phyloP scores from a whole-genome alignment of 345 rosid species.

The Eucalyptus cloeziana region DNA sequence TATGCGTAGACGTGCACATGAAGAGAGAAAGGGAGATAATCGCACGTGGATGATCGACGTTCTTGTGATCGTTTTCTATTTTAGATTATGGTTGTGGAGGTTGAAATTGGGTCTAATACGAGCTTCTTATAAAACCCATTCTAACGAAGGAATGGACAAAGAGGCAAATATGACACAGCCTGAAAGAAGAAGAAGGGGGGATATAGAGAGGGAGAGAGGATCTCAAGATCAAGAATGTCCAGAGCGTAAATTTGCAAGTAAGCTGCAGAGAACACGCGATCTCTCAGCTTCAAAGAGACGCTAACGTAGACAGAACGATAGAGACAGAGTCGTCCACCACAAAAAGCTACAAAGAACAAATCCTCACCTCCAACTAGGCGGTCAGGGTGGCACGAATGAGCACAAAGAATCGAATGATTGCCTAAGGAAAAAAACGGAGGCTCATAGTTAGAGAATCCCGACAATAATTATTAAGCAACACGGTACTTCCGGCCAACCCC shows the following conservation, averaged over 20 bases:
- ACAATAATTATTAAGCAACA: neutral
- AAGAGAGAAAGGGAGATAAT: neutral
- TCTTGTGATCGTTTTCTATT: neutral
- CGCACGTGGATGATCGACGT: neutral
- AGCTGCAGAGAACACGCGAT: neutral
- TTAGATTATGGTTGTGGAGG: neutral
- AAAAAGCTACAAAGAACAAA: neutral
- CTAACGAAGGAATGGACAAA: neutral
- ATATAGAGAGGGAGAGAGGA: neutral
- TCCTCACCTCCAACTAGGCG: neutral
- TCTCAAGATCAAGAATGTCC: neutral
- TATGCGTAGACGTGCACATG: neutral
- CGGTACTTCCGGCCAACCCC: neutral
- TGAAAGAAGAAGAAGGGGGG: rapidly evolving
- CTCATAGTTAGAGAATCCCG: neutral
- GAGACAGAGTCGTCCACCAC: neutral
- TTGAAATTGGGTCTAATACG: neutral
- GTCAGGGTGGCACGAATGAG: neutral
- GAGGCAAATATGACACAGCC: neutral
- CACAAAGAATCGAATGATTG: neutral
- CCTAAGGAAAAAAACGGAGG: neutral
- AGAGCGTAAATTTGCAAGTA: neutral
- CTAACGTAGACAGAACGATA: neutral
- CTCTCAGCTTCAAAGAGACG: neutral
- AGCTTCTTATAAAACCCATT: neutral